Evolutionary conservation across 2,329 filamentous ascomycete species (phyloP).

Genomic region (Polytolypa hystricis): DNA sequence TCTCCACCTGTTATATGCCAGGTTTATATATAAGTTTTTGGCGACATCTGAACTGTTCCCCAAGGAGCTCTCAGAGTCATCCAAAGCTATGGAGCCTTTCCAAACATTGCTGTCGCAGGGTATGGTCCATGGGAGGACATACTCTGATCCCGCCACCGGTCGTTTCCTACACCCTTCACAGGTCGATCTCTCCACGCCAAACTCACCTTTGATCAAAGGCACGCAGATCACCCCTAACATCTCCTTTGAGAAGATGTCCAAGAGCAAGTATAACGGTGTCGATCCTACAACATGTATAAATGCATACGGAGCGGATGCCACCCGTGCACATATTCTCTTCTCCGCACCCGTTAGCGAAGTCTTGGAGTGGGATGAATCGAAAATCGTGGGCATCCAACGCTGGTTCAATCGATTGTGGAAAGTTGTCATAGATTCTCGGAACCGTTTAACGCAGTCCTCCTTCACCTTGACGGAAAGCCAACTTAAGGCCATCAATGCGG

Average conservation of each 20-base stretch:
- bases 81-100: constrained; percentile 59
- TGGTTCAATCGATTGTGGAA: constrained; percentile 64
- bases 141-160: constrained; percentile 60
- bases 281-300: constrained; percentile 64
- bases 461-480: constrained; percentile 16
- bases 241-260: constrained; percentile 86
- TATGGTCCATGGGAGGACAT: constrained; percentile 87
- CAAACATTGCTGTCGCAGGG: constrained; percentile 74
- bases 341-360: constrained; percentile 75
- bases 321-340: constrained; percentile 78
- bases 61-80: constrained; percentile 13
- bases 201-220: constrained; percentile 49
- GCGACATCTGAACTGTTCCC: constrained; percentile 39
- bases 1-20: constrained; percentile 74
- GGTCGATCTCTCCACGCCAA: constrained; percentile 50
- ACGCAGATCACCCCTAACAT: constrained; percentile 50
- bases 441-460: constrained; percentile 16
- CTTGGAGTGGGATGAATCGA: constrained; percentile 76
- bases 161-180: constrained; percentile 68
- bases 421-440: constrained; percentile 35
- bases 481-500: constrained; percentile 16
- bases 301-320: constrained; percentile 71
- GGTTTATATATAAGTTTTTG: constrained; percentile 84
- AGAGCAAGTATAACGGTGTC: constrained; percentile 86
- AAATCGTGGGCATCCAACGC: constrained; percentile 68